Conservation (phyloP, 2,329 filamentous ascomycete species). For the Pyricularia grisea region DNA sequence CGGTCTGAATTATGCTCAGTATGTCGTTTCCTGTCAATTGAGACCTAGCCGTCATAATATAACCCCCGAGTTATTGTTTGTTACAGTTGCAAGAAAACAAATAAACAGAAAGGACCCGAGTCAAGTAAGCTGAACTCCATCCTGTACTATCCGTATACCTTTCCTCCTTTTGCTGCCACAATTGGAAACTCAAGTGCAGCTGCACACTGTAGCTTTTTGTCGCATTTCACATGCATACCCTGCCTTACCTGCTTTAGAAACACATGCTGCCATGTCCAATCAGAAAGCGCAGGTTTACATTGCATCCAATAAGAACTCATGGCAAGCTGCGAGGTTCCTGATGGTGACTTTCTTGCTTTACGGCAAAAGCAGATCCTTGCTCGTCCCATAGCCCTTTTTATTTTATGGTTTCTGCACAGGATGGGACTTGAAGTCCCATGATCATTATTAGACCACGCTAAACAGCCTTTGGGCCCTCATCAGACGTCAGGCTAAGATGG, state of each 20-base stretch:
- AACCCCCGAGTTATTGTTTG: too few species aligned
- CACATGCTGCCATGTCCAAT: not conserved
- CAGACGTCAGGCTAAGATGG: not conserved
- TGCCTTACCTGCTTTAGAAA: not conserved
- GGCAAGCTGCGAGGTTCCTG: not conserved
- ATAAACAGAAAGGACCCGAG: not conserved
- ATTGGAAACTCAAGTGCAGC: not conserved
- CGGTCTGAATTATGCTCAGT: too few species aligned
- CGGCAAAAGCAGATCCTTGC: not conserved
- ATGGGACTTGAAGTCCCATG: slow-evolving; percentile 1
- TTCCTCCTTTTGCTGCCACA: not conserved
- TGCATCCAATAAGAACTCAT: not conserved
- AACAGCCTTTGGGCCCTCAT: not conserved
- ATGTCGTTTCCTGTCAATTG: too few species aligned
- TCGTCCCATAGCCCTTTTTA: not conserved
- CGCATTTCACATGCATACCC: slow-evolving; percentile 1
- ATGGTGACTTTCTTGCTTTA: not conserved
- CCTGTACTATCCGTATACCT: not conserved
- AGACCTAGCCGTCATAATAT: too few species aligned
- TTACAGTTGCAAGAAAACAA: not conserved
- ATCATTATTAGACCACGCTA: slow-evolving; percentile 1
- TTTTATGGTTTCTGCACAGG: not conserved
- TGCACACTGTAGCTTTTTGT: not conserved
- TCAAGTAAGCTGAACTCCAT: not conserved
- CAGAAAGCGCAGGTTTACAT: not conserved